Base-by-base conservation (phyloP, 148 eudicot species). In the Pharnaceum exiguum region DNA sequence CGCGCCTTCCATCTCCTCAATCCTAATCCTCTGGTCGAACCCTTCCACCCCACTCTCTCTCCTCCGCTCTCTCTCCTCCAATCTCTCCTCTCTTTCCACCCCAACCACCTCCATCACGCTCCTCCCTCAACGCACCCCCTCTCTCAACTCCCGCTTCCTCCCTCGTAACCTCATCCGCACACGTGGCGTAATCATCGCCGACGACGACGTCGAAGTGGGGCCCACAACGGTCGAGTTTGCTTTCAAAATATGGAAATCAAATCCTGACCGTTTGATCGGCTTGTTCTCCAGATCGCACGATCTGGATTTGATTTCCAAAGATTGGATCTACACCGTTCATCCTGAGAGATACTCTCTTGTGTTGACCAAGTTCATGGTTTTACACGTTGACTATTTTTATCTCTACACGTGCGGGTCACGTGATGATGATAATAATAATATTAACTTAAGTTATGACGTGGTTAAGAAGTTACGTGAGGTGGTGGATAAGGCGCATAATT, bases 251-350 rank as follows among this genome's bases (percentile, higher is more conserved):
- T 90, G 95, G 97, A 35, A 25, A 31, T 46, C 47, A 0, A 81
- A 82, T 45, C 84, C 56, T n/a, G 69, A 73, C 37, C 82, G 82
- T 19, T 22, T 85, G 19, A 43, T 87, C 12, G 97, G 97, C 7
- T 57, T 90, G 43, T 90, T 90, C 28, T 84, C 76, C 10, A 70
- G 97, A 48, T 90, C 96, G 11, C 97, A 90, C 71, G 84, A 77
- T 22, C 50, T 84, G 7, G 94, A 90, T 64, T 46, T 90, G 10
- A 3, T 28, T 1, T 36, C 43, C 10, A 71, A 51, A 53, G 28
- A 71, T 5, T 90, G 97, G 97, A 90, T 87, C 17, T 90, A 90
- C 69, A 90, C 87, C 1, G 80, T 90, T 38, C 80, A 85, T 32
- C 84, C 76, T 0, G 83, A 87, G 6, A 71, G 65, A 40, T 87